Percentiles rank a stretch among this genome's conserved stretches.
Conservation (phyloP, 805 yeast species). For the Saturnispora hagleri region DNA sequence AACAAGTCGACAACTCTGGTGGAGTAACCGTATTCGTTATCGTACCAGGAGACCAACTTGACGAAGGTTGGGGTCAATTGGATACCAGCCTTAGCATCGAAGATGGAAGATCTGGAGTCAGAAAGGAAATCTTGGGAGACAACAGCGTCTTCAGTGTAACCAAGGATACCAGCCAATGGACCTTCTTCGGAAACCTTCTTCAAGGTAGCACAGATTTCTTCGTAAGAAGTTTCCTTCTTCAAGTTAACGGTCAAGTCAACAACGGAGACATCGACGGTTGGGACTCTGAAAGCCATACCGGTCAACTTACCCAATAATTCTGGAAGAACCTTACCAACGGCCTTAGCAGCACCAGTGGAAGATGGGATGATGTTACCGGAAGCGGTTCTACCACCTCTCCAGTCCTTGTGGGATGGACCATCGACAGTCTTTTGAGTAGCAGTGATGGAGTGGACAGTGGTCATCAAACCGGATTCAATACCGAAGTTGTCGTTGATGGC, state of each 20-base stretch:
- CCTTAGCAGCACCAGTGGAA: slow-evolving; percentile 96
- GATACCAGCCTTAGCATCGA: slow-evolving; percentile 88
- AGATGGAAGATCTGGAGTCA: slow-evolving; percentile 78
- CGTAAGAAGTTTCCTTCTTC: slow-evolving; percentile 68
- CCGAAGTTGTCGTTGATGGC: slow-evolving; percentile 79
- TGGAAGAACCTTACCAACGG: slow-evolving; percentile 93
- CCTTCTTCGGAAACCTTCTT: slow-evolving; percentile 64
- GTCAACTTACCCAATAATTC: slow-evolving; percentile 86
- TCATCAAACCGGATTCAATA: slow-evolving; percentile 87
- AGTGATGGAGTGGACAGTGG: slow-evolving; percentile 92
- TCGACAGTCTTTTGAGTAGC: slow-evolving; percentile 96
- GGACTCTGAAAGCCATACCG: slow-evolving; percentile 90
- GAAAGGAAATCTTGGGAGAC: slow-evolving; percentile 86
- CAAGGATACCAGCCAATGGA: slow-evolving; percentile 70
- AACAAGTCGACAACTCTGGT: slow-evolving; percentile 91
- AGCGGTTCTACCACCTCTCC: slow-evolving; percentile 98
- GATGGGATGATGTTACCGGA: slow-evolving; percentile 93
- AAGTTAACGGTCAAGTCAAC: slow-evolving; percentile 86
- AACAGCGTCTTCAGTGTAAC: slow-evolving; percentile 89
- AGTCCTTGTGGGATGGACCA: slow-evolving; percentile 95
- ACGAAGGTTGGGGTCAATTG: slow-evolving; percentile 79
- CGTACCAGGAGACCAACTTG: slow-evolving; percentile 91
- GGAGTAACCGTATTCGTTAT: slow-evolving; percentile 93
- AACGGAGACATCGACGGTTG: slow-evolving; percentile 88
- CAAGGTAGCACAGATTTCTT: slow-evolving; percentile 70